Percentiles rank a stretch among this genome's conserved stretches.
Conservation (phyloP, 2,329 filamentous ascomycete species). For the Microsporum canis region DNA sequence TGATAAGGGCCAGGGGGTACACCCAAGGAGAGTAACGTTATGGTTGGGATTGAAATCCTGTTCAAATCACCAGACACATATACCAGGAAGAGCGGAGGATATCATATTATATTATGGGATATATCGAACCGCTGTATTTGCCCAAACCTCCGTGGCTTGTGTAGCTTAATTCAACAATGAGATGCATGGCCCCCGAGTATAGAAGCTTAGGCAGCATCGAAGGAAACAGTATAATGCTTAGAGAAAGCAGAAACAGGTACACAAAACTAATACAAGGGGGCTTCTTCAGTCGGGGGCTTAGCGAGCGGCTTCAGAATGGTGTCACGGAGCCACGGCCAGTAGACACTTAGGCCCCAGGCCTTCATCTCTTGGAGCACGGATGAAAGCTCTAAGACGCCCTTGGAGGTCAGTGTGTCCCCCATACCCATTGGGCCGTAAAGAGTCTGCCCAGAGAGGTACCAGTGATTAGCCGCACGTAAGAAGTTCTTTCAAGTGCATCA, state of each 20-base stretch:
- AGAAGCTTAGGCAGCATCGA: too few species aligned
- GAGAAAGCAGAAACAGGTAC: too few species aligned
- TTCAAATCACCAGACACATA: neutral
- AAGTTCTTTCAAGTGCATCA: neutral
- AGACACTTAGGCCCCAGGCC: neutral
- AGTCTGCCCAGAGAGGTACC: slow-evolving; percentile 3
- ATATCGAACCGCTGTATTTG: too few species aligned
- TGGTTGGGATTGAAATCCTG: neutral
- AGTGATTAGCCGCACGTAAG: neutral
- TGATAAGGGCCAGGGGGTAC: neutral
- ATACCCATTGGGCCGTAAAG: neutral
- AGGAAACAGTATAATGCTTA: too few species aligned
- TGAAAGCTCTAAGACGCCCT: neutral
- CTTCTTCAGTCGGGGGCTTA: neutral
- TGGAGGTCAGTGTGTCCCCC: neutral
- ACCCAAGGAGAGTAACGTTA: neutral
- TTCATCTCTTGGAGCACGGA: neutral
- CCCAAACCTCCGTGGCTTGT: too few species aligned
- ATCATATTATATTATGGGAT: neutral
- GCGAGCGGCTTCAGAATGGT: slow-evolving; percentile 7
- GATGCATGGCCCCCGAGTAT: too few species aligned
- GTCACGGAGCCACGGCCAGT: slow-evolving; percentile 7
- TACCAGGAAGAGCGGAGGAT: neutral
- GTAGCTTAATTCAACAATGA: too few species aligned
- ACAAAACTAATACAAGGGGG: too few species aligned